Evolutionary conservation across 495 filamentous ascomycete species (phyloP).

Genomic region (Thozetella sp.): DNA sequence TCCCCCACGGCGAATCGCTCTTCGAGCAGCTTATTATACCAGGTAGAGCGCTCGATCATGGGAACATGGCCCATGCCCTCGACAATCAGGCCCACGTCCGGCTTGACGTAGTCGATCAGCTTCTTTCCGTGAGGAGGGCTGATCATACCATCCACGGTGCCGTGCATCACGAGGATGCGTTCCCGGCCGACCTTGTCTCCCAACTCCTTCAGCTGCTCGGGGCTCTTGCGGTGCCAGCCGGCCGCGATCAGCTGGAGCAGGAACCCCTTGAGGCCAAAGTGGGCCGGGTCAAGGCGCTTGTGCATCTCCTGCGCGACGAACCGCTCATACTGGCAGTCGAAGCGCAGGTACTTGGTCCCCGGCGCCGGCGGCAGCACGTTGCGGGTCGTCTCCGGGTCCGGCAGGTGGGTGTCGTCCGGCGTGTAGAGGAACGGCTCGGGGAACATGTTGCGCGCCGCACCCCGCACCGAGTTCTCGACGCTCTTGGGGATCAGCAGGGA

Average conservation of each 20-base stretch:
- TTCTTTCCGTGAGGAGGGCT: slow-evolving; percentile 63
- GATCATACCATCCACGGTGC: slow-evolving; percentile 75
- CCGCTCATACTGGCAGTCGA: slow-evolving; percentile 75
- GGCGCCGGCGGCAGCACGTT: slow-evolving; percentile 17
- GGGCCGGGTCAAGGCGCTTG: slow-evolving; percentile 57
- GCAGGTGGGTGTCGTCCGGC: slow-evolving; percentile 59
- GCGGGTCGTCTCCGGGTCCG: slow-evolving; percentile 21
- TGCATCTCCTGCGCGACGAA: slow-evolving; percentile 75
- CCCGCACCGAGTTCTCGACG: slow-evolving; percentile 50
- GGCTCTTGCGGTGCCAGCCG: slow-evolving; percentile 74
- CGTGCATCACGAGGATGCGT: slow-evolving; percentile 75
- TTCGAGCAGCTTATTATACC: slow-evolving; percentile 62
- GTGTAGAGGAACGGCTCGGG: slow-evolving; percentile 56
- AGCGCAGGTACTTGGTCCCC: slow-evolving; percentile 41
- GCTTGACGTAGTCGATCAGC: slow-evolving; percentile 54
- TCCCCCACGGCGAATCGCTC: slow-evolving; percentile 42
- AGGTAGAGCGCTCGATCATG: slow-evolving; percentile 60
- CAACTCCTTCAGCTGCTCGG: slow-evolving; percentile 61
- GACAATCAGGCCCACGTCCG: slow-evolving; percentile 49
- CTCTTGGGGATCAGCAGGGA: slow-evolving; percentile 71
- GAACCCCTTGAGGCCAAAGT: slow-evolving; percentile 67
- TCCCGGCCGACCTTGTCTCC: slow-evolving; percentile 68
- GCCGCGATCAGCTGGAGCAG: slow-evolving; percentile 77
- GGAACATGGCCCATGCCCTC: slow-evolving; percentile 74
- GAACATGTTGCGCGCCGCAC: slow-evolving; percentile 62